Evolutionary conservation across 177 flowering plant genomes (phyloP).

Genomic region (Vitis hybrid): DNA sequence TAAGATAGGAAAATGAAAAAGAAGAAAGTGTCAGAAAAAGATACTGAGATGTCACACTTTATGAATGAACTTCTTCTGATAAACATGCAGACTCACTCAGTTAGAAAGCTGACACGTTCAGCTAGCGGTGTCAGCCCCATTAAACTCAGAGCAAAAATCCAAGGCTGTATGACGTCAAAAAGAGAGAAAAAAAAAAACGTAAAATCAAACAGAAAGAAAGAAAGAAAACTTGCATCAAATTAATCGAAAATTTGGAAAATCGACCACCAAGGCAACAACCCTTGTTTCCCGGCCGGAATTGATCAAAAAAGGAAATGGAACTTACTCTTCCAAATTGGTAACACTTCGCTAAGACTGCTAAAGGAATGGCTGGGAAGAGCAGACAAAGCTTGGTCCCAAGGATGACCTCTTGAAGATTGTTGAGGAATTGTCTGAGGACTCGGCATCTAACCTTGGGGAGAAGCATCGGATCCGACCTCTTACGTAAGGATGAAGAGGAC

Average conservation of each 20-base stretch:
- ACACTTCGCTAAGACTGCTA: slow-evolving; percentile 31
- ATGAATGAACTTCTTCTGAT: too few species aligned
- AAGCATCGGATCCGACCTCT: slow-evolving; percentile 34
- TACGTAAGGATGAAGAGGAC: slow-evolving; percentile 33
- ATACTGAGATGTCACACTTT: too few species aligned
- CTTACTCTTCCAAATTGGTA: slow-evolving; percentile 36
- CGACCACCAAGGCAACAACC: background rate
- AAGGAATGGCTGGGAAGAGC: slow-evolving; percentile 46
- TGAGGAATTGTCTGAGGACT: slow-evolving; percentile 23
- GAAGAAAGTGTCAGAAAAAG: background rate
- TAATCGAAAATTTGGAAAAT: background rate
- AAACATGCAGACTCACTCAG: slow-evolving; percentile 34
- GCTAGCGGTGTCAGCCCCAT: slow-evolving; percentile 49
- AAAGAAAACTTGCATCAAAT: background rate
- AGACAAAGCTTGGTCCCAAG: slow-evolving; percentile 49
- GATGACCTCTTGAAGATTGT: slow-evolving; percentile 39
- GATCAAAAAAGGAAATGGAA: too few species aligned
- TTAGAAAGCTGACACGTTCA: slow-evolving; percentile 50
- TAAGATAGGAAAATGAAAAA: background rate
- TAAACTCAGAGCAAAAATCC: slow-evolving; percentile 48
- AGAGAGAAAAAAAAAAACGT: background rate
- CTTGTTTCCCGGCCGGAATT: too few species aligned
- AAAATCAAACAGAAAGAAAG: background rate
- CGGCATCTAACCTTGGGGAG: slow-evolving; percentile 21
- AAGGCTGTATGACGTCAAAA: slow-evolving; percentile 24